Percentiles rank a stretch among this genome's conserved stretches.
Evolutionary conservation across 441 rosid genomes (phyloP).

Genomic region (Gossypium trilobum): DNA sequence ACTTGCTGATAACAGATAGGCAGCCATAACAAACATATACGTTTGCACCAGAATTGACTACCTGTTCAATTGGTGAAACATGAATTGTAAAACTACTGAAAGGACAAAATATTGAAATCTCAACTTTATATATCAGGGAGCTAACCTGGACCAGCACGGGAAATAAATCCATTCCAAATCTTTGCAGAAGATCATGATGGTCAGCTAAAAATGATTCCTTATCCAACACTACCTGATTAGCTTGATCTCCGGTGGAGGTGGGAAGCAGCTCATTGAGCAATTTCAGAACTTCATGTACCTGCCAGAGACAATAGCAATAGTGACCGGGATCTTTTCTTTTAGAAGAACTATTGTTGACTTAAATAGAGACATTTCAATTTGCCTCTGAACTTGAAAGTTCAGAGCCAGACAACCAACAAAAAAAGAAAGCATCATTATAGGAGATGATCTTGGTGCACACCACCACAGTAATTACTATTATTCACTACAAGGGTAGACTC

Average conservation of each 20-base stretch:
- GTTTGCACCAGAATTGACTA: constrained; percentile 84
- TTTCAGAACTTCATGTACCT: constrained; percentile 89
- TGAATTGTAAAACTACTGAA: constrained; percentile 12
- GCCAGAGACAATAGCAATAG: constrained; percentile 16
- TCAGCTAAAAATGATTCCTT: constrained; percentile 52
- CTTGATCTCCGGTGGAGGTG: constrained; percentile 32
- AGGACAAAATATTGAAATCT: not conserved
- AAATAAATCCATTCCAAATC: constrained; percentile 57
- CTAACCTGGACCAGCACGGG: constrained; percentile 78
- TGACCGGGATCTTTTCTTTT: not conserved
- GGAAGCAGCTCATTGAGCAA: constrained; percentile 86
- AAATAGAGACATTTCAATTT: not conserved
- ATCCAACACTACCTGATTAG: constrained; percentile 42
- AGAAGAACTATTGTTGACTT: constrained; percentile 9
- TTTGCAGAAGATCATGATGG: constrained; percentile 56
- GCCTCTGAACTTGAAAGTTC: no score
- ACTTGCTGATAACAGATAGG: constrained; percentile 60
- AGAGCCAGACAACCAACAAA: not conserved
- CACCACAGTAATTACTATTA: not conserved
- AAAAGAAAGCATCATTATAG: not conserved
- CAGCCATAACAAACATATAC: constrained; percentile 70
- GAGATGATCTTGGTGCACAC: not conserved
- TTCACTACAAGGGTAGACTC: not conserved
- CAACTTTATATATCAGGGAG: constrained; percentile 10
- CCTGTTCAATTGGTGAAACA: constrained; percentile 34